These are phyloP conservation scores for Dendrostoma leiphaemia DNA, from an alignment of 2,329 filamentous ascomycete genomes.

Conservation along the genomic window DNA sequence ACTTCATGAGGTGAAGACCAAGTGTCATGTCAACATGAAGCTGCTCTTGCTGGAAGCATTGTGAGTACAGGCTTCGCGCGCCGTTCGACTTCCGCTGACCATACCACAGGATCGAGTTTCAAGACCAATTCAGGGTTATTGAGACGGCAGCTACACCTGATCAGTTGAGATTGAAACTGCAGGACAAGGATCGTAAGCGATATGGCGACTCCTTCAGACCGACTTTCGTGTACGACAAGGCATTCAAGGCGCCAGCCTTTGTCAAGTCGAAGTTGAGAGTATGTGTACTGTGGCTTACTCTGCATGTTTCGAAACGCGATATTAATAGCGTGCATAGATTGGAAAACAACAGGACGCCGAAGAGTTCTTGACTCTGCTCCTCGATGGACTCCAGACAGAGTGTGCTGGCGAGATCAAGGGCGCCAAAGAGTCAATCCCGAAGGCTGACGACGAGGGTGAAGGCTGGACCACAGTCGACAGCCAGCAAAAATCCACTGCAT, in stretches of 20 bases:
- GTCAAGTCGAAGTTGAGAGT: constrained; percentile 86
- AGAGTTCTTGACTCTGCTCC: constrained; percentile 89
- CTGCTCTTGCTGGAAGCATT: constrained; percentile 85
- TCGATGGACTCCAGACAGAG: constrained; percentile 92
- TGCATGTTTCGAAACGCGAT: background rate
- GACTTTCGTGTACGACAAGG: constrained; percentile 93
- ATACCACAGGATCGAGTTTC: constrained; percentile 78
- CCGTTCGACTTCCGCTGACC: constrained; percentile 7
- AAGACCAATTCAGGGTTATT: constrained; percentile 86
- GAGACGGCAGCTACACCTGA: constrained; percentile 75
- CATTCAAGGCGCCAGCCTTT: constrained; percentile 71
- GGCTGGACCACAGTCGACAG: constrained; percentile 95
- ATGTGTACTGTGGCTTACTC: constrained; percentile 34
- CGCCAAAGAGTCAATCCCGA: constrained; percentile 16
- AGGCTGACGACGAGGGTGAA: constrained; percentile 33
- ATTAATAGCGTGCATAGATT: constrained; percentile 52
- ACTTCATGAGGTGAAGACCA: constrained; percentile 79
- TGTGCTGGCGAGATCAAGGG: constrained; percentile 69
- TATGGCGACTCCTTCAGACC: constrained; percentile 91
- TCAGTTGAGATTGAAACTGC: constrained; percentile 68
- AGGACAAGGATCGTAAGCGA: constrained; percentile 79
- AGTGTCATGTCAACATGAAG: constrained; percentile 87
- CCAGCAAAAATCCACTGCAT: constrained; percentile 84
- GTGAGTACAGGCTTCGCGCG: constrained; percentile 51
- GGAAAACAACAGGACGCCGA: constrained; percentile 98